phyloP scores from a whole-genome alignment of 2,329 filamentous ascomycete genomes.

The Fusarium circinatum region DNA sequence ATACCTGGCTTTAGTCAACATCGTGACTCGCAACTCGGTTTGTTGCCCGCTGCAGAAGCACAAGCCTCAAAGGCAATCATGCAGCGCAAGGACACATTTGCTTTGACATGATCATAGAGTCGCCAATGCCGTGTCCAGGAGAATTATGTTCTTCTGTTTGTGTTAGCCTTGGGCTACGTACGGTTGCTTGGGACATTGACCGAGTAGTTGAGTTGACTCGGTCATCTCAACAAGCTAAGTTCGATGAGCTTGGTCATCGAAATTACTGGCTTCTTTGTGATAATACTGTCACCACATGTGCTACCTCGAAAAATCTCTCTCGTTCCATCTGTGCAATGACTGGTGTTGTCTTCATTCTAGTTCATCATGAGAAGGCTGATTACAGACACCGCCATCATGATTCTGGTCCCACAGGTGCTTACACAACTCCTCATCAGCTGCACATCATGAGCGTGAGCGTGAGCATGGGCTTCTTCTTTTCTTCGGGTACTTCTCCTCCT shows the following conservation, averaged over 20 bases:
- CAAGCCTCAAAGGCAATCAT: conserved; percentile 7
- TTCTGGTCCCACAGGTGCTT: conserved; percentile 15
- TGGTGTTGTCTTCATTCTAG: neutral
- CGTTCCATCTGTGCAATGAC: neutral
- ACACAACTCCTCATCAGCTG: conserved; percentile 6
- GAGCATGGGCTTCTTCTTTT: neutral
- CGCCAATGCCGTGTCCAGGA: neutral
- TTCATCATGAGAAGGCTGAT: conserved; percentile 4
- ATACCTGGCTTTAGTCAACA: neutral
- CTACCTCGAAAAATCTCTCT: neutral
- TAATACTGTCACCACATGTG: neutral
- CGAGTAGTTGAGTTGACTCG: neutral
- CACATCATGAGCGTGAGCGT: conserved; percentile 17
- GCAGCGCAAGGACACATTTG: neutral
- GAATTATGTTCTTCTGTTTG: neutral
- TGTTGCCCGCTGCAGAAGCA: neutral
- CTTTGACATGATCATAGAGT: neutral
- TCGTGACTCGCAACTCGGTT: neutral
- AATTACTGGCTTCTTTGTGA: neutral
- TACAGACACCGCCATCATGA: conserved; percentile 20
- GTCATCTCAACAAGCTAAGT: neutral
- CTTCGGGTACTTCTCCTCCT: neutral
- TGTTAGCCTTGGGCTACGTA: neutral
- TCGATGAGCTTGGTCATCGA: neutral
- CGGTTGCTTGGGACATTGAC: neutral